Conservation (phyloP, 1,284 basidiomycete genomes). For the Sporisorium exsertum region DNA sequence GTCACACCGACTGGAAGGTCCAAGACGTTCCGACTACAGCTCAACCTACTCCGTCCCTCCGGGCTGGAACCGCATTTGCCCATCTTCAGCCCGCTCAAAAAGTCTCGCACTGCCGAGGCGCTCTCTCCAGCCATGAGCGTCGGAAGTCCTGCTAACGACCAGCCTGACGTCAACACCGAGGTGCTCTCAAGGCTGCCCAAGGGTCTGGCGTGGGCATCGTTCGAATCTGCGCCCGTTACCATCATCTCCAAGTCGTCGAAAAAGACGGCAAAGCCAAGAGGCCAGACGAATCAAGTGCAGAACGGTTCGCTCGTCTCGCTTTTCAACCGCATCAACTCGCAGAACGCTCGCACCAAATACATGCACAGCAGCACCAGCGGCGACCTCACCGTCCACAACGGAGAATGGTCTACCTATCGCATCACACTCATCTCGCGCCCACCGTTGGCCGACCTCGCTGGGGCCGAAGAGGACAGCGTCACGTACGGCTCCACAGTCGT, state of each 20-base stretch:
- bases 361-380: constrained; percentile 77
- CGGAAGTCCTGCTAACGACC: constrained; percentile 24
- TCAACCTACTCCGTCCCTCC: constrained; percentile 69
- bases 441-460: constrained; percentile 50
- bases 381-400: constrained; percentile 84
- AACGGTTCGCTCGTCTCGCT: constrained; percentile 90
- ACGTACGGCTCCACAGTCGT: constrained; percentile 91
- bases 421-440: constrained; percentile 74
- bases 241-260: constrained; percentile 97
- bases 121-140: constrained; percentile 29
- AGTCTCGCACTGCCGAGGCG: constrained; percentile 30
- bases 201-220: constrained; percentile 78
- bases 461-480: constrained; percentile 71
- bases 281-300: constrained; percentile 89
- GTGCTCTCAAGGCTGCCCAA: constrained; percentile 40
- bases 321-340: constrained; percentile 95
- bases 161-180: constrained; percentile 19
- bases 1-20: constrained; percentile 88
- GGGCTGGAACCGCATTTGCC: constrained; percentile 44
- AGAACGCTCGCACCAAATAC: constrained; percentile 96
- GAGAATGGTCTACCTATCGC: constrained; percentile 92
- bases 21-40: constrained; percentile 86
- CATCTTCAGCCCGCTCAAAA: constrained; percentile 49
- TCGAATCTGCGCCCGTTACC: constrained; percentile 88
- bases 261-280: constrained; percentile 94